These are phyloP conservation scores for Phytopythium kandeliae DNA, from an alignment of 352 stramenopile genomes.

Conservation along the genomic window DNA sequence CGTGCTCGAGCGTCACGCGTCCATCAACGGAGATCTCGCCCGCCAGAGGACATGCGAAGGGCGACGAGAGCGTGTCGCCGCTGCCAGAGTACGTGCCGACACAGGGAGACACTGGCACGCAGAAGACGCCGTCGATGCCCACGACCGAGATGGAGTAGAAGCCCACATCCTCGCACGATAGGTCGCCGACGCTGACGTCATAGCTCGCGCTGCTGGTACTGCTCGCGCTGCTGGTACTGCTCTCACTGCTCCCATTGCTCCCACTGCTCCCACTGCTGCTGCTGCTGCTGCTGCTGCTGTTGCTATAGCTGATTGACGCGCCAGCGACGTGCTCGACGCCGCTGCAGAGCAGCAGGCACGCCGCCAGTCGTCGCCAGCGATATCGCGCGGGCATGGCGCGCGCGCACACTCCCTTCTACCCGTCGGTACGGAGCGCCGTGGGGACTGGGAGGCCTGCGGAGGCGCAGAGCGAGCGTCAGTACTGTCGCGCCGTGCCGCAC, in stretches of 20 bases:
- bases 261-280: neutral
- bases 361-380: neutral
- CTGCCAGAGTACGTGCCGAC: constrained; percentile 10
- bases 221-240: too few relatives aligned
- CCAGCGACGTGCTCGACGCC: neutral
- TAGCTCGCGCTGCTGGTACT: too few relatives aligned
- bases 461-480: neutral
- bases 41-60: constrained; percentile 25
- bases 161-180: constrained; percentile 2
- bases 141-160: constrained; percentile 21
- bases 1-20: constrained; percentile 8
- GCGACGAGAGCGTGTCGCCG: constrained; percentile 2
- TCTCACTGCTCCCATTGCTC: too few relatives aligned
- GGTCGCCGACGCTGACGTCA: neutral
- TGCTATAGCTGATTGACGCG: neutral
- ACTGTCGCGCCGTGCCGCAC: too few relatives aligned
- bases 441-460: neutral
- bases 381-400: neutral
- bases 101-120: constrained; percentile 26
- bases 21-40: constrained; percentile 15
- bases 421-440: neutral
- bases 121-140: constrained; percentile 30
- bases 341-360: neutral
- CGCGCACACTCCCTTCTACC: neutral
- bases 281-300: neutral